Percentiles rank a stretch among this genome's conserved stretches.
Evolutionary conservation across 1,284 basidiomycete genomes (phyloP).

Genomic region (Fomitopsis pinicola): DNA sequence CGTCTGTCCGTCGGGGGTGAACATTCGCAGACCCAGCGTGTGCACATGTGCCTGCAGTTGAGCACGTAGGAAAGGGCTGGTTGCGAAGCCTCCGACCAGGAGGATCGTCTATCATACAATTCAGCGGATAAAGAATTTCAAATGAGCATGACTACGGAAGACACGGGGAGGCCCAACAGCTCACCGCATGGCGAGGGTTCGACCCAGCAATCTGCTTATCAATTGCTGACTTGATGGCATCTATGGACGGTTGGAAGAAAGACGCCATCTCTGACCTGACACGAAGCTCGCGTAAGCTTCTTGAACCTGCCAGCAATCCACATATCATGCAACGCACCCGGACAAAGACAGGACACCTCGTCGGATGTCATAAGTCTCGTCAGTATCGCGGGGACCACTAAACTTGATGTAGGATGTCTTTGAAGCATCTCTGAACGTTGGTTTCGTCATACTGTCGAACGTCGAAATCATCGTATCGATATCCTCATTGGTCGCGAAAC

Average conservation of each 20-base stretch:
- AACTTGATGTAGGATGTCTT: slow-evolving; percentile 39
- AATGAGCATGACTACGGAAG: background rate
- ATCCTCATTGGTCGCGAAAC: slow-evolving; percentile 30
- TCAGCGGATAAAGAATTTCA: slow-evolving; percentile 4
- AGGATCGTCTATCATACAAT: slow-evolving; percentile 31
- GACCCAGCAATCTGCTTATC: background rate
- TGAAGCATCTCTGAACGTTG: slow-evolving; percentile 31
- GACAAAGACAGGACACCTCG: slow-evolving; percentile 36
- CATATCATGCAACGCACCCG: slow-evolving; percentile 25
- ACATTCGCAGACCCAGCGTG: background rate
- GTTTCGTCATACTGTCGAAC: slow-evolving; percentile 40
- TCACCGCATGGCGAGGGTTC: background rate
- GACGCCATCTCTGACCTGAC: slow-evolving; percentile 29
- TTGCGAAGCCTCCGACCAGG: slow-evolving; percentile 36
- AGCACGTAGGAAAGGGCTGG: background rate
- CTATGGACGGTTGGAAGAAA: slow-evolving; percentile 13
- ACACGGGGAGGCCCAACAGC: background rate
- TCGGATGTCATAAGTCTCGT: slow-evolving; percentile 34
- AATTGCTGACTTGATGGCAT: slow-evolving; percentile 22
- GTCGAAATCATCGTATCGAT: slow-evolving; percentile 31
- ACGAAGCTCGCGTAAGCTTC: background rate
- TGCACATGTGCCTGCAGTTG: background rate
- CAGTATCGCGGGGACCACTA: slow-evolving; percentile 20
- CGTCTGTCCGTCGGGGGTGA: background rate
- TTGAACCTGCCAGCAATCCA: background rate